Conservation (phyloP, 1,284 basidiomycete genomes). For the Schizophyllum amplum region DNA sequence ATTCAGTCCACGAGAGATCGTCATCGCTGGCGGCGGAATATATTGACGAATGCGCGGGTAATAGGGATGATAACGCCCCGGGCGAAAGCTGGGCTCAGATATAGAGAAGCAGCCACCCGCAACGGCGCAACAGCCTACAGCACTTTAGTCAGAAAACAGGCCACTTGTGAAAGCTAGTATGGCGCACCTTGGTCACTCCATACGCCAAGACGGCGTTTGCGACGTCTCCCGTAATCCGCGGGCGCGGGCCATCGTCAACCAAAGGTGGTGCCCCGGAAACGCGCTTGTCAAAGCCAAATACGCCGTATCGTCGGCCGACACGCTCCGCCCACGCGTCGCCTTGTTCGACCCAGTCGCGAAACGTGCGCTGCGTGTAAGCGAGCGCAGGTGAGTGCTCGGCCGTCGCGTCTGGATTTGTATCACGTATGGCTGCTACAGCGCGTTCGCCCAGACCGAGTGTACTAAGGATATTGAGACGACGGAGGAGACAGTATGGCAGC, state of each 20-base stretch:
- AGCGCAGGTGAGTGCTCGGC: background rate
- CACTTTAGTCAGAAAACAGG: too few relatives aligned
- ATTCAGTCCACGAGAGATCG: too few relatives aligned
- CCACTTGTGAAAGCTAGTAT: too few relatives aligned
- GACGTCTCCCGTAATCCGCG: constrained; percentile 55
- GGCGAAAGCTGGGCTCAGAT: background rate
- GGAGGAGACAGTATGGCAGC: background rate
- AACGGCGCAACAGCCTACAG: background rate
- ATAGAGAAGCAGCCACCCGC: background rate
- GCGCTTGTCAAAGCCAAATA: constrained; percentile 72
- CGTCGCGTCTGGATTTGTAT: background rate
- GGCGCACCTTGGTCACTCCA: constrained; percentile 73
- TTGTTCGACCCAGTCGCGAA: constrained; percentile 56
- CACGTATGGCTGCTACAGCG: constrained; percentile 35
- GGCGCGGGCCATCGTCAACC: constrained; percentile 10
- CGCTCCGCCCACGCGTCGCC: constrained; percentile 65
- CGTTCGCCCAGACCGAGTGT: constrained; percentile 65
- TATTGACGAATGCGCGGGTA: background rate
- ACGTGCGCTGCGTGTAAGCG: background rate
- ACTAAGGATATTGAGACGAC: background rate
- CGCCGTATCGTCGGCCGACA: constrained; percentile 72
- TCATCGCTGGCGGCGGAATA: background rate
- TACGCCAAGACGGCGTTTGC: constrained; percentile 81
- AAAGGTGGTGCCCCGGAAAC: constrained; percentile 12
- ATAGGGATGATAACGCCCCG: background rate